Conservation (phyloP, 352 stramenopile genomes). For the Hyaloperonospora arabidopsidis region DNA sequence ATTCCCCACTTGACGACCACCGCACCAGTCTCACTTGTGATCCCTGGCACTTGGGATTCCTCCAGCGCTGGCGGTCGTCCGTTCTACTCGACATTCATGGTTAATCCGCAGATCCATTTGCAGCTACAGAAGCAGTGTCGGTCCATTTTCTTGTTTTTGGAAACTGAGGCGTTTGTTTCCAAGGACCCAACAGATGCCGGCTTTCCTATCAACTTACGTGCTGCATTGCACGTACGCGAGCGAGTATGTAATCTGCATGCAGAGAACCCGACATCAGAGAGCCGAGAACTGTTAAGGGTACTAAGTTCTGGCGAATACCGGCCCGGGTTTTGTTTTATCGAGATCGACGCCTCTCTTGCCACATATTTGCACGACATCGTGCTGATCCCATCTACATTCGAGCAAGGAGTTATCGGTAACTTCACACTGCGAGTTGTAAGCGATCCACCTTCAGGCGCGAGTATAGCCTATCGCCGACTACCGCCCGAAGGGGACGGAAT, state of each 20-base stretch:
- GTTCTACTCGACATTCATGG: slow-evolving; percentile 72
- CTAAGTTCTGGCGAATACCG: slow-evolving; percentile 74
- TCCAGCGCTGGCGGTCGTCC: slow-evolving; percentile 49
- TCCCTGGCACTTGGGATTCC: slow-evolving; percentile 38
- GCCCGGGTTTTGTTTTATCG: slow-evolving; percentile 67
- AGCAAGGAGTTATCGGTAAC: slow-evolving; percentile 28
- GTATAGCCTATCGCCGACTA: slow-evolving; percentile 29
- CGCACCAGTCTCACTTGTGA: slow-evolving; percentile 32
- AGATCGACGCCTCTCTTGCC: slow-evolving; percentile 29
- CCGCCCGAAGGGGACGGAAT: slow-evolving; percentile 50
- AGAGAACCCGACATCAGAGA: slow-evolving; percentile 8
- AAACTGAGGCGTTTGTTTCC: slow-evolving; percentile 38
- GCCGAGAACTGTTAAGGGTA: slow-evolving; percentile 22
- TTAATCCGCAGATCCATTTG: slow-evolving; percentile 72
- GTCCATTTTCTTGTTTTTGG: slow-evolving; percentile 54
- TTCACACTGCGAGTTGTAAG: slow-evolving; percentile 59
- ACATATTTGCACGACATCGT: slow-evolving; percentile 36
- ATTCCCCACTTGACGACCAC: slow-evolving; percentile 42
- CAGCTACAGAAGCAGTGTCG: slow-evolving; percentile 26
- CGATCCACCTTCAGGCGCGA: slow-evolving; percentile 35
- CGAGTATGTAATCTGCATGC: slow-evolving; percentile 42
- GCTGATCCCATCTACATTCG: slow-evolving; percentile 73
- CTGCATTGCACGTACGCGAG: slow-evolving; percentile 38
- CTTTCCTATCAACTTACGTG: slow-evolving; percentile 62
- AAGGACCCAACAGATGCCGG: slow-evolving; percentile 20